These are phyloP conservation scores for Anisodus acutangulus DNA, from an alignment of 257 asterid species.

Conservation along the genomic window DNA sequence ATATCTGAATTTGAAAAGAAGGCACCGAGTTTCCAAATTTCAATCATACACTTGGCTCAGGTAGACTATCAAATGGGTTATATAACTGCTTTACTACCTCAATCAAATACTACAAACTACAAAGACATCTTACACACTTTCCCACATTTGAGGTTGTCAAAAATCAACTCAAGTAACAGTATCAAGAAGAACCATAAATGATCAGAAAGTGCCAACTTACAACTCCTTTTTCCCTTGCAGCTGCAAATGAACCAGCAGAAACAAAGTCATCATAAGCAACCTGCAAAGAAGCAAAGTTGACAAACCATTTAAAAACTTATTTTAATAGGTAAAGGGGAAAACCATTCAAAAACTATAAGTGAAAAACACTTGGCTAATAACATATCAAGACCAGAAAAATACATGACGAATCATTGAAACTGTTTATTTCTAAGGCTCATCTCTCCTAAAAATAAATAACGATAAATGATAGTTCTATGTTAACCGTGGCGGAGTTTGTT, in stretches of 20 bases:
- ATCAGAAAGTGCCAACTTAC: conserved; percentile 55
- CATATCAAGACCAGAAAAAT: conserved; percentile 1
- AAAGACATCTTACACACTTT: neutral
- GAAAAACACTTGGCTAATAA: conserved; percentile 15
- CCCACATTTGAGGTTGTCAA: neutral
- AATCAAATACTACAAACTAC: conserved; percentile 6
- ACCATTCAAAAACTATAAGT: neutral
- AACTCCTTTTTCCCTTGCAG: conserved; percentile 98
- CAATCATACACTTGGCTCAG: conserved; percentile 17
- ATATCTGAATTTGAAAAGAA: conserved; percentile 13
- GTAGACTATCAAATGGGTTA: neutral
- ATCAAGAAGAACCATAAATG: conserved; percentile 17
- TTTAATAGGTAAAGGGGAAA: conserved; percentile 1
- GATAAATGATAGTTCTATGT: neutral
- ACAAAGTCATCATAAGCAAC: conserved; percentile 93
- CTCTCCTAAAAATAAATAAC: neutral
- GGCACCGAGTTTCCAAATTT: neutral
- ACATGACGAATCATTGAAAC: neutral
- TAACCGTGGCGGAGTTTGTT: conserved; percentile 3
- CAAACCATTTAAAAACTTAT: conserved; percentile 26
- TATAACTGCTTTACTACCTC: neutral
- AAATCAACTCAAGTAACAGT: neutral
- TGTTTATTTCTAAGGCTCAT: conserved; percentile 18
- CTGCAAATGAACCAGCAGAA: conserved; percentile 82
- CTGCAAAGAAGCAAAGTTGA: conserved; percentile 41